Evolutionary conservation across 371 early-diverging fungal genomes (phyloP), one percentile per base, ranked within the genome.

Genomic region (Syncephalastrum racemosum): DNA sequence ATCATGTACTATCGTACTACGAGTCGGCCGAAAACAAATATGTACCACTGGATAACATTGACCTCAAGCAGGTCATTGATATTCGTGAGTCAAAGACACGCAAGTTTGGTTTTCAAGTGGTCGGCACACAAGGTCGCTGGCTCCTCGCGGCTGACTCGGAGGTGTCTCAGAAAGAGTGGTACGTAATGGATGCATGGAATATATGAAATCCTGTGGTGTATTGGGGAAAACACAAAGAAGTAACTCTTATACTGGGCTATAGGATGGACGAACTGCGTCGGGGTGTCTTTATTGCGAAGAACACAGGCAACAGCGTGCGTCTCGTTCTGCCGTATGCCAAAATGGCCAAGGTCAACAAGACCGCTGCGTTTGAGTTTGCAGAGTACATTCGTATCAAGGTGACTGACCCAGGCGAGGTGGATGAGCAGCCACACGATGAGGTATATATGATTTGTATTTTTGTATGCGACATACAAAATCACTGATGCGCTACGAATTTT

Each of bases 1-100:
- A 86, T 41, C 77, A 85, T 60, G 81, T 81, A 4, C 62, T 92
- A 3, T 80, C 78, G 20, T 86, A 78, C 65, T 90, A 85, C 54
- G 70, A 70, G 16, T 78, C 87, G 47, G 81, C 85, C 16, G 82
- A 77, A 23, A 77, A 86, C 53, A 73, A 78, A 16, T 90, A 92
- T 58, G 77, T 68, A 43, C 90, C 91, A 1, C 52, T 84, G 44
- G 82, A 75, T 15, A 76, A 76, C 13, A 74, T 92, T 10, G 78
- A 89, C 60, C 66, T 92, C 50, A 89, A 83, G 59, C 59, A 75
- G 31, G 82, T 84, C 0, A 59, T 70, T 5, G 68, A 66, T 2
- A 80, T 89, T 2, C 77, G 80, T 25, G 59, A 68, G 15, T 72
- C 77, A 2, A 67, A 69, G 41, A 54, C 56, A 3, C 70, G 72